These are phyloP conservation scores for Betula pendula DNA, from an alignment of 306 rosid genomes.

Conservation along the genomic window DNA sequence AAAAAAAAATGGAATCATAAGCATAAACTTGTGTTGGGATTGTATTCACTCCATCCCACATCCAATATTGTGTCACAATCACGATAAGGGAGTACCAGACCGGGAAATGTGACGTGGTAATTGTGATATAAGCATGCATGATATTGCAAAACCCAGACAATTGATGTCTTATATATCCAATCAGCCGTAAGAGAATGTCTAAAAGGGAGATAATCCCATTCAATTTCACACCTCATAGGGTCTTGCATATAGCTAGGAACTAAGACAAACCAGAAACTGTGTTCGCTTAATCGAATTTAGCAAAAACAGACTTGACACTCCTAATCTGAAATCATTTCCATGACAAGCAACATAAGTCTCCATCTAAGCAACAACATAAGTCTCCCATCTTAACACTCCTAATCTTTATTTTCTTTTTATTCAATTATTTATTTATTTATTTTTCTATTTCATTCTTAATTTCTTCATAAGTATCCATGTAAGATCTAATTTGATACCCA, in stretches of 20 bases:
- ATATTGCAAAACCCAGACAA: not conserved
- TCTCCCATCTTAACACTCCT: too few species aligned
- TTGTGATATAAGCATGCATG: not conserved
- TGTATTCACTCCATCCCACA: not conserved
- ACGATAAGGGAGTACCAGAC: not conserved
- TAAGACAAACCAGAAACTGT: not conserved
- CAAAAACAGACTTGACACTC: not conserved
- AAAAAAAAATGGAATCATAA: not conserved
- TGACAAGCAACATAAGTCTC: not conserved
- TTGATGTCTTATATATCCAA: not conserved
- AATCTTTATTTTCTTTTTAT: too few species aligned
- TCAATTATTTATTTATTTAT: too few species aligned
- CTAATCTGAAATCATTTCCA: not conserved
- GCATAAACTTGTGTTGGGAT: not conserved
- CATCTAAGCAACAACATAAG: too few species aligned
- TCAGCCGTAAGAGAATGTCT: not conserved
- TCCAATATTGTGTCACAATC: not conserved
- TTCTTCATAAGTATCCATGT: too few species aligned
- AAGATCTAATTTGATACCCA: too few species aligned
- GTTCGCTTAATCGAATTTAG: not conserved
- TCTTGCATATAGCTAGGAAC: not conserved
- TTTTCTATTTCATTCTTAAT: too few species aligned
- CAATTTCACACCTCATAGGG: not conserved
- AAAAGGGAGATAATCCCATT: not conserved
- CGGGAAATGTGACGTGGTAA: not conserved